Evolutionary conservation across 345 rosid species (phyloP).

Genomic region (Eutrema japonicum): DNA sequence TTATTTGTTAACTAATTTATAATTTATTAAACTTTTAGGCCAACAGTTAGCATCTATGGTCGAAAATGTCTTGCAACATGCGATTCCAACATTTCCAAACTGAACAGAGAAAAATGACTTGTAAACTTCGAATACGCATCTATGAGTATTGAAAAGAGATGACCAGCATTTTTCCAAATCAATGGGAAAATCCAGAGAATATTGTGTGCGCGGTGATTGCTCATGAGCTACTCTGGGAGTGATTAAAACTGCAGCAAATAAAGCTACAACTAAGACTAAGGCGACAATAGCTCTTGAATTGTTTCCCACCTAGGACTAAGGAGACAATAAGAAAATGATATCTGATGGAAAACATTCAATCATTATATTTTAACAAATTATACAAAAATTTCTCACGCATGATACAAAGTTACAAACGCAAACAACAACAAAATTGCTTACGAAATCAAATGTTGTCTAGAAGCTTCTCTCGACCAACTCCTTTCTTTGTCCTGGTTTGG

Average conservation of each 20-base stretch:
- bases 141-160: slow-evolving; percentile 31
- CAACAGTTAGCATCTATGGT: slow-evolving; percentile 28
- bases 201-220: slow-evolving; percentile 12
- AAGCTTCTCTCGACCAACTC: too few species aligned
- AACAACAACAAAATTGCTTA: too few species aligned
- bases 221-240: slow-evolving; percentile 18
- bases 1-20: too few species aligned
- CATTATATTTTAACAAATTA: too few species aligned
- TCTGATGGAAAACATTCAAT: too few species aligned
- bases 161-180: slow-evolving; percentile 33
- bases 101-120: slow-evolving; percentile 13
- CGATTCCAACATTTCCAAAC: slow-evolving; percentile 21
- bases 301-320: slow-evolving; percentile 1
- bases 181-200: not conserved
- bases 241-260: slow-evolving; percentile 5
- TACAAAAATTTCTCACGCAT: too few species aligned
- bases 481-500: too few species aligned
- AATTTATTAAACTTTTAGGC: not conserved
- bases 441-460: too few species aligned
- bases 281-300: slow-evolving; percentile 13
- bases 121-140: slow-evolving; percentile 28
- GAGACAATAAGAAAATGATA: too few species aligned
- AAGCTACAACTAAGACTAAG: slow-evolving; percentile 4
- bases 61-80: slow-evolving; percentile 37
- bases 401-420: too few species aligned